Percentiles rank a stretch among this genome's conserved stretches.
Conservation (phyloP, 768 basidiomycete species). For the Mycena chlorophos region DNA sequence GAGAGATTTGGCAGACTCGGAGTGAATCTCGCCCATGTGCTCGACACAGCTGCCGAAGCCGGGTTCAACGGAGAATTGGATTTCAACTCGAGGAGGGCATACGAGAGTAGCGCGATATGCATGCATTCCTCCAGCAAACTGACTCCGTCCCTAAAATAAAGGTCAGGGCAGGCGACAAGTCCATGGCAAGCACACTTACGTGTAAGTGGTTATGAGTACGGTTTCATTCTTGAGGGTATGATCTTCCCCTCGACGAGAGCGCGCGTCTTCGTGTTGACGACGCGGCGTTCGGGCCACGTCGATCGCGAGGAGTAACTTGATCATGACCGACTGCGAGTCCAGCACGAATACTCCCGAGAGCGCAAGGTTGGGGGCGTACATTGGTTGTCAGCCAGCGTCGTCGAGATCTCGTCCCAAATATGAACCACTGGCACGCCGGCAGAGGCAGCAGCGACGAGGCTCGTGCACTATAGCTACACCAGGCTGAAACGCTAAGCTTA, state of each 20-base stretch:
- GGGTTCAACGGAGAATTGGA: no score
- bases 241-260: background rate
- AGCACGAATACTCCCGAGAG: background rate
- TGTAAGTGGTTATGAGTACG: background rate
- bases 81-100: no score
- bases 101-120: constrained; percentile 2
- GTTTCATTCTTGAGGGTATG: background rate
- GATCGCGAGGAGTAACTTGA: background rate
- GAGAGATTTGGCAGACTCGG: background rate
- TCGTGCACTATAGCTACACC: background rate
- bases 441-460: constrained; percentile 1
- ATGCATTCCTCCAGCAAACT: background rate
- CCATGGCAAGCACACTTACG: no score
- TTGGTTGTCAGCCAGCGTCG: background rate
- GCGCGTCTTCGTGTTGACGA: background rate
- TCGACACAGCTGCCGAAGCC: constrained; percentile 6
- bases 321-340: background rate
- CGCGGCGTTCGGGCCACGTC: background rate
- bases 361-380: background rate
- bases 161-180: no score
- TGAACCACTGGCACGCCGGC: constrained; percentile 3
- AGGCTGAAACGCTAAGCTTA: background rate
- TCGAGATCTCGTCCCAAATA: background rate
- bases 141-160: constrained; percentile 4
- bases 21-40: background rate